A percentile compares a stretch with the other conserved stretches of the same genome.
phyloP scores from a whole-genome alignment of 257 asterid species.

The Cynanchum wilfordii region DNA sequence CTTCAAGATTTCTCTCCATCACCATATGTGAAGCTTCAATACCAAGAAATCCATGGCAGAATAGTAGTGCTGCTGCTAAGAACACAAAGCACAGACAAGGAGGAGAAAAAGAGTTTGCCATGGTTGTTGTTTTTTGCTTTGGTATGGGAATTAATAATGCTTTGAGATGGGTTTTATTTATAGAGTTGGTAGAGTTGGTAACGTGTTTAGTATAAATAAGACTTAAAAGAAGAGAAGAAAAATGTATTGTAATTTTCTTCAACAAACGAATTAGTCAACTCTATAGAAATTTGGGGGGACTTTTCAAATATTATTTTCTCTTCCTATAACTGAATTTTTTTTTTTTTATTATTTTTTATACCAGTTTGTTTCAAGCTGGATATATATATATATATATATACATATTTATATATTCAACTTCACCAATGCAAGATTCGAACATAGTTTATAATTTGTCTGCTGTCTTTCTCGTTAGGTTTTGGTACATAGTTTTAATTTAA shows the following conservation, averaged over 20 bases:
- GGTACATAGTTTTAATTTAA: too few species aligned
- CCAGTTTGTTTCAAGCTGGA: slow-evolving; percentile 1
- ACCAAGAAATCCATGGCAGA: slow-evolving; percentile 10
- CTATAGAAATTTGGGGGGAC: neutral
- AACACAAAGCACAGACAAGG: neutral
- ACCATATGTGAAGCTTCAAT: slow-evolving; percentile 17
- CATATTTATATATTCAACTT: too few species aligned
- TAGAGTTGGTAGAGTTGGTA: neutral
- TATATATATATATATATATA: neutral
- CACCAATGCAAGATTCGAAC: too few species aligned
- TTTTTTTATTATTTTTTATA: neutral
- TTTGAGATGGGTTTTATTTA: neutral
- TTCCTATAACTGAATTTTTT: neutral
- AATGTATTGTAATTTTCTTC: neutral
- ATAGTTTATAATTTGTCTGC: too few species aligned
- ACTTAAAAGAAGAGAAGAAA: too few species aligned
- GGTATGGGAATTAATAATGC: neutral
- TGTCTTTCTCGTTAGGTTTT: too few species aligned
- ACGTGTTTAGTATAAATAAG: neutral
- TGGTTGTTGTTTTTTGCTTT: neutral
- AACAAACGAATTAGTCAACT: neutral
- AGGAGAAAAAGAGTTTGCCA: slow-evolving; percentile 8
- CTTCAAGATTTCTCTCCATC: slow-evolving; percentile 8
- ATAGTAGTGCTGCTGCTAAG: neutral
- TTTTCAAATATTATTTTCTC: neutral